A percentile compares a stretch with the other conserved stretches of the same genome.
These are phyloP conservation scores for Salix brachista DNA, from an alignment of 345 rosid genomes.

Conservation along the genomic window DNA sequence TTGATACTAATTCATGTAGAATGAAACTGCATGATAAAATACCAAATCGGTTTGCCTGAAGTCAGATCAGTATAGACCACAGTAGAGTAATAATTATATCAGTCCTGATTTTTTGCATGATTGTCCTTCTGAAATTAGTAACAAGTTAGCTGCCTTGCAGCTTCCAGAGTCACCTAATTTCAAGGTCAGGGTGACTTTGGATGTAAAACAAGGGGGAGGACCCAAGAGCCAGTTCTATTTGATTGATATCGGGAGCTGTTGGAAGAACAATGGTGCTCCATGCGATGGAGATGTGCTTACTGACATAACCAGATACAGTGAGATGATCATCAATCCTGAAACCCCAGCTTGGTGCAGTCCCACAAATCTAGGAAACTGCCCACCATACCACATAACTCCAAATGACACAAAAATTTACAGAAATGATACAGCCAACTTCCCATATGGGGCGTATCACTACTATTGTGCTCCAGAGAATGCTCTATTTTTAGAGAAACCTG, in stretches of 20 bases:
- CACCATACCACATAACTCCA: conserved; percentile 33
- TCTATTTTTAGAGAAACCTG: conserved; percentile 21
- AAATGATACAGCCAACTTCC: conserved; percentile 27
- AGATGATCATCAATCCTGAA: conserved; percentile 34
- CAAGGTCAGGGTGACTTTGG: conserved; percentile 31
- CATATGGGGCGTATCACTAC: conserved; percentile 29
- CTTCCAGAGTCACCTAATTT: conserved; percentile 40
- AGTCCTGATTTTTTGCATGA: neutral
- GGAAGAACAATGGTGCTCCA: conserved; percentile 32
- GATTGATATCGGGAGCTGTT: conserved; percentile 38
- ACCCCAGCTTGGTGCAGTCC: conserved; percentile 27
- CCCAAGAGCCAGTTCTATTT: conserved; percentile 31
- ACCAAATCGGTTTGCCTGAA: no score
- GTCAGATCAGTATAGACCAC: no score
- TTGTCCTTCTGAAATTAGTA: neutral
- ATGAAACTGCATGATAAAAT: no score
- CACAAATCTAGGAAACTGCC: conserved; percentile 11
- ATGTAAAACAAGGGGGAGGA: conserved; percentile 32
- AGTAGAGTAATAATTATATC: neutral
- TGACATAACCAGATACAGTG: conserved; percentile 30
- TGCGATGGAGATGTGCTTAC: conserved; percentile 31
- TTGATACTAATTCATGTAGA: no score
- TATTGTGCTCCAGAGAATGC: conserved; percentile 34
- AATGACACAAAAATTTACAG: conserved; percentile 24
- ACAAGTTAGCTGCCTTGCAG: conserved; percentile 29